Conservation (phyloP, 371 early-diverging fungal species). For the Circinella minor region DNA sequence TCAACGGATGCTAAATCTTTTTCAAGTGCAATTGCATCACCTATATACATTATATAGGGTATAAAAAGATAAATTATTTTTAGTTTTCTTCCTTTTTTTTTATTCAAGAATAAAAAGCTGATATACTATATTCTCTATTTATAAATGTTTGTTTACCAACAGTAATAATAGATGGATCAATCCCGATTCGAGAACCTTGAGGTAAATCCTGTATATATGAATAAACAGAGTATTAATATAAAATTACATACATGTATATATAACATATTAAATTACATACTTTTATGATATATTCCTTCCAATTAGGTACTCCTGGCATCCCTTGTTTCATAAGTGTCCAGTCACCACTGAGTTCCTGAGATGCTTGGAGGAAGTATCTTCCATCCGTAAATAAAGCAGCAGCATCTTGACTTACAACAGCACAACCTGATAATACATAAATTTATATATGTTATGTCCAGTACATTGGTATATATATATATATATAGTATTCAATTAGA, state of each 20-base stretch:
- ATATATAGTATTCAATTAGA: neutral
- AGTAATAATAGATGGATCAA: conserved; percentile 84
- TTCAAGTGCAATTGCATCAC: conserved; percentile 65
- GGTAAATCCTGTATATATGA: conserved; percentile 56
- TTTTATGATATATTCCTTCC: conserved; percentile 84
- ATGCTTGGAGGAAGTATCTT: conserved; percentile 97
- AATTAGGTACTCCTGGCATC: conserved; percentile 83
- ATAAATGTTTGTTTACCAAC: conserved; percentile 41
- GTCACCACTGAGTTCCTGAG: conserved; percentile 87
- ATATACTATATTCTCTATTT: too few species aligned
- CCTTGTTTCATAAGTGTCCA: conserved; percentile 95
- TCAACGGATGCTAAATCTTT: conserved; percentile 57
- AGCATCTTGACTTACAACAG: conserved; percentile 72
- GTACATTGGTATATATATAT: too few species aligned
- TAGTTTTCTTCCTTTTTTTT: too few species aligned
- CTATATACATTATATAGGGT: conserved; percentile 8
- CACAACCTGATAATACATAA: conserved; percentile 56
- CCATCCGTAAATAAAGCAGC: conserved; percentile 98
- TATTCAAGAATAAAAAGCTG: too few species aligned
- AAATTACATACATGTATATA: conserved; percentile 1
- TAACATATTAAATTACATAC: conserved; percentile 24
- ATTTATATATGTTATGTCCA: too few species aligned
- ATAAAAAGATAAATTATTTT: too few species aligned
- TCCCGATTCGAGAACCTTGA: conserved; percentile 75
- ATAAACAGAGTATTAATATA: neutral